These are phyloP conservation scores for Calonectria crousiana DNA, from an alignment of 2,329 filamentous ascomycete species.

Conservation along the genomic window DNA sequence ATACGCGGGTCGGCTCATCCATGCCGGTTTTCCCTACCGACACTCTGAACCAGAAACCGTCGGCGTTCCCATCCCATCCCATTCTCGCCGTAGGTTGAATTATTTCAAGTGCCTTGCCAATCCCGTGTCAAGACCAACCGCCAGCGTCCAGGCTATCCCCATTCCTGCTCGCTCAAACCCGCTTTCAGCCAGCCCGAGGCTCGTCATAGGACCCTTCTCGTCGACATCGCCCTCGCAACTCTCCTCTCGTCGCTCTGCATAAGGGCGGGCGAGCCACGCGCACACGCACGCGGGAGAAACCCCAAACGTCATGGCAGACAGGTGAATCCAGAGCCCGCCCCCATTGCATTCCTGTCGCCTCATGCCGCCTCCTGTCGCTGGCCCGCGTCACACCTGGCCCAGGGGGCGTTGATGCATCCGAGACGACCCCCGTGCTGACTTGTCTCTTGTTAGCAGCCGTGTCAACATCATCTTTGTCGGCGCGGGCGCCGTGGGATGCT, in stretches of 20 bases:
- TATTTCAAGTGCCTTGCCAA: constrained; percentile 15
- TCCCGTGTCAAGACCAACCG: not conserved
- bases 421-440: constrained; percentile 28
- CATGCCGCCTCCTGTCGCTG: not conserved
- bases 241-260: constrained; percentile 5
- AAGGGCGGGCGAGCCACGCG: constrained; percentile 6
- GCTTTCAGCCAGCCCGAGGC: constrained; percentile 2
- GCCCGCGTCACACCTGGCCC: not conserved
- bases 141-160: not conserved
- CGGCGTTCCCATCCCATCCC: constrained; percentile 15
- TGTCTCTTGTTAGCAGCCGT: constrained; percentile 27
- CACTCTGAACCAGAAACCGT: constrained; percentile 11
- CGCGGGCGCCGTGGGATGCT: constrained; percentile 78
- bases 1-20: constrained; percentile 22
- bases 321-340: constrained; percentile 11
- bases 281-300: not conserved
- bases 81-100: constrained; percentile 1
- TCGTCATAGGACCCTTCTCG: constrained; percentile 2
- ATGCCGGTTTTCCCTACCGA: constrained; percentile 12
- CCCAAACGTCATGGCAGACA: constrained; percentile 16
- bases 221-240: not conserved
- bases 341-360: not conserved
- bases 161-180: not conserved
- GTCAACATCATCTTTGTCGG: constrained; percentile 75
- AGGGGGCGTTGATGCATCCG: constrained; percentile 4